Percentiles rank a stretch among this genome's conserved stretches.
phyloP scores from a whole-genome alignment of 768 basidiomycete species.

The Pulveroboletus sp. region DNA sequence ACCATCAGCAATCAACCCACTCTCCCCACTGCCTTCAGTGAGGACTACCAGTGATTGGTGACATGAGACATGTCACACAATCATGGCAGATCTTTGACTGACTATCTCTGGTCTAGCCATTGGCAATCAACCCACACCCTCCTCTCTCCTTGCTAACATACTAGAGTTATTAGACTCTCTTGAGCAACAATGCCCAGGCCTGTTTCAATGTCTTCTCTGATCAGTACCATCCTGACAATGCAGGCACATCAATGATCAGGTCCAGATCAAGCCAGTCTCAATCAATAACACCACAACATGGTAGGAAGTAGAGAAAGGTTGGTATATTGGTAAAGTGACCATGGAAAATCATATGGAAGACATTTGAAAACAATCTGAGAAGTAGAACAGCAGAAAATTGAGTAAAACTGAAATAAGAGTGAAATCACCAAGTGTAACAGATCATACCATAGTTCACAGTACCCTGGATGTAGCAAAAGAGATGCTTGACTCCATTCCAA shows the following conservation, averaged over 20 bases:
- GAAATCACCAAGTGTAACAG: too few species aligned
- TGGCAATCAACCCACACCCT: conserved; percentile 7
- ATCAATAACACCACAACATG: too few species aligned
- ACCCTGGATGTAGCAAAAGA: too few species aligned
- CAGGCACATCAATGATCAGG: not conserved
- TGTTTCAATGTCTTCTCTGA: not conserved
- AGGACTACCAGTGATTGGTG: conserved; percentile 1
- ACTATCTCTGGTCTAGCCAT: conserved; percentile 4
- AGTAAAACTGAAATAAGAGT: too few species aligned
- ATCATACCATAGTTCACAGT: too few species aligned
- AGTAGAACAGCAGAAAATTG: too few species aligned
- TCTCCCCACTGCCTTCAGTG: not conserved
- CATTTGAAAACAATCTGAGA: too few species aligned
- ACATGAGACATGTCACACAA: not conserved
- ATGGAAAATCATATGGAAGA: too few species aligned
- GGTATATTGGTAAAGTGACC: too few species aligned
- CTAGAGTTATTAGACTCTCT: not conserved
- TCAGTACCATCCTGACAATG: conserved; percentile 3
- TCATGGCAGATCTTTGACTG: conserved; percentile 20
- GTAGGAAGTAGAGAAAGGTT: too few species aligned
- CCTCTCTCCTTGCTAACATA: not conserved
- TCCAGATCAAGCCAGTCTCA: not conserved
- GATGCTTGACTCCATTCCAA: too few species aligned
- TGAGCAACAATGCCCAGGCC: not conserved
- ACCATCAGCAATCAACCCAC: too few species aligned